phyloP scores from a whole-genome alignment of 2,329 filamentous ascomycete genomes.

The Tolypocladium ophioglossoides region DNA sequence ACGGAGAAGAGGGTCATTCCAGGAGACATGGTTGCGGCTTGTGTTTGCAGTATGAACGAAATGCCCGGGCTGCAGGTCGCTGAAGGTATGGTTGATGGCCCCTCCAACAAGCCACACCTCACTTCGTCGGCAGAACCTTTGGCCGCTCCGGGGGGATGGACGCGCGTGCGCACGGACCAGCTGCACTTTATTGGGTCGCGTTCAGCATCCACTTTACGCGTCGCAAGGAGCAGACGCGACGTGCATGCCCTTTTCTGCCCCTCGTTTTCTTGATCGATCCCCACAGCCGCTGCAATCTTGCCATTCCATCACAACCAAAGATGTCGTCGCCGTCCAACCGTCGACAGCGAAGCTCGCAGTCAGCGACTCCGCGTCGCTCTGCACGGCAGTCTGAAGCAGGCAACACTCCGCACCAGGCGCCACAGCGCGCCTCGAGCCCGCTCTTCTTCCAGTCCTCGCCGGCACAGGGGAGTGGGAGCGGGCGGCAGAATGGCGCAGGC shows the following conservation, averaged over 20 bases:
- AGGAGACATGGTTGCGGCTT: slow-evolving; percentile 48
- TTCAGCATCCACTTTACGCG: slow-evolving; percentile 31
- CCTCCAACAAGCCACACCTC: neutral
- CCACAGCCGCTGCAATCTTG: neutral
- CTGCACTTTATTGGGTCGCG: slow-evolving; percentile 3
- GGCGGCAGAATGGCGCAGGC: slow-evolving; percentile 16
- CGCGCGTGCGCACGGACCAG: slow-evolving; percentile 17
- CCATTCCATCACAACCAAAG: slow-evolving; percentile 5
- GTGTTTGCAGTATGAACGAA: neutral
- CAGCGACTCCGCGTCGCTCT: slow-evolving; percentile 30
- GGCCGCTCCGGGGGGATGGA: slow-evolving; percentile 14
- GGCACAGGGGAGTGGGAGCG: slow-evolving; percentile 12
- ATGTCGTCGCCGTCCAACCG: slow-evolving; percentile 37
- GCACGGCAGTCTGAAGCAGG: slow-evolving; percentile 25
- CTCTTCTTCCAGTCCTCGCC: slow-evolving; percentile 59
- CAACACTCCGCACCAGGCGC: slow-evolving; percentile 35
- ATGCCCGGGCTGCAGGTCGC: neutral
- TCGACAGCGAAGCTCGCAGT: slow-evolving; percentile 41
- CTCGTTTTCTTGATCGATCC: slow-evolving; percentile 4
- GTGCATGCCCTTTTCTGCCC: slow-evolving; percentile 9
- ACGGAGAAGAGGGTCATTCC: slow-evolving; percentile 68
- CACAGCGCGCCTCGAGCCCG: slow-evolving; percentile 63
- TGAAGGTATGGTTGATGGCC: neutral
- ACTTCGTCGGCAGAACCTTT: slow-evolving; percentile 18
- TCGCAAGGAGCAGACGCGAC: slow-evolving; percentile 13